Percentiles rank a stretch among this genome's conserved stretches.
Conservation (phyloP, 2,329 filamentous ascomycete species). For the Fusarium sp. region DNA sequence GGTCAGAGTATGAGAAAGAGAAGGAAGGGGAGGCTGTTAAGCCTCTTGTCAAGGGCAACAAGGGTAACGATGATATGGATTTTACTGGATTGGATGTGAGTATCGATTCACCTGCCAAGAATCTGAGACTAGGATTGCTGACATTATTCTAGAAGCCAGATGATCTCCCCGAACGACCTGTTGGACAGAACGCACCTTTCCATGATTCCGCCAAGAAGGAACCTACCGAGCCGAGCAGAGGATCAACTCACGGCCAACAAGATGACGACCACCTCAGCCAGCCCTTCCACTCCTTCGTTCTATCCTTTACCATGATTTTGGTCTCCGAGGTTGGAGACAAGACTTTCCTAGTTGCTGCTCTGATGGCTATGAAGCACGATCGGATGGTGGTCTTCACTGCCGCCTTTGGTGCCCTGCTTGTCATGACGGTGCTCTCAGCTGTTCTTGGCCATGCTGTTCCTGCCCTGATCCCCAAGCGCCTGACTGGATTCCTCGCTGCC, state of each 20-base stretch:
- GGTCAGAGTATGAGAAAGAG: background rate
- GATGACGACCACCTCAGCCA: constrained; percentile 77
- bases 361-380: constrained; percentile 99
- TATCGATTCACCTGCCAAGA: background rate
- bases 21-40: constrained; percentile 27
- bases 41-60: constrained; percentile 56
- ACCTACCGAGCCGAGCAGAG: constrained; percentile 63
- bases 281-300: constrained; percentile 87
- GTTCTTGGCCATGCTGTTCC: constrained; percentile 93
- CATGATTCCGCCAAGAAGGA: constrained; percentile 75
- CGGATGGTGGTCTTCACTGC: constrained; percentile 93
- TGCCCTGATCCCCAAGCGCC: constrained; percentile 86
- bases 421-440: constrained; percentile 96
- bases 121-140: constrained; percentile 13
- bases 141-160: constrained; percentile 74
- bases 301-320: constrained; percentile 97
- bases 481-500: constrained; percentile 89
- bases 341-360: constrained; percentile 94
- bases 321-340: constrained; percentile 98
- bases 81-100: constrained; percentile 54
- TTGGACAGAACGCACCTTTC: constrained; percentile 78
- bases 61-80: constrained; percentile 50
- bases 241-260: constrained; percentile 50
- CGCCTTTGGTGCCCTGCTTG: constrained; percentile 89
- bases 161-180: constrained; percentile 82